Evolutionary conservation across 2,329 filamentous ascomycete species (phyloP).

Genomic region (Sclerotinia borealis): DNA sequence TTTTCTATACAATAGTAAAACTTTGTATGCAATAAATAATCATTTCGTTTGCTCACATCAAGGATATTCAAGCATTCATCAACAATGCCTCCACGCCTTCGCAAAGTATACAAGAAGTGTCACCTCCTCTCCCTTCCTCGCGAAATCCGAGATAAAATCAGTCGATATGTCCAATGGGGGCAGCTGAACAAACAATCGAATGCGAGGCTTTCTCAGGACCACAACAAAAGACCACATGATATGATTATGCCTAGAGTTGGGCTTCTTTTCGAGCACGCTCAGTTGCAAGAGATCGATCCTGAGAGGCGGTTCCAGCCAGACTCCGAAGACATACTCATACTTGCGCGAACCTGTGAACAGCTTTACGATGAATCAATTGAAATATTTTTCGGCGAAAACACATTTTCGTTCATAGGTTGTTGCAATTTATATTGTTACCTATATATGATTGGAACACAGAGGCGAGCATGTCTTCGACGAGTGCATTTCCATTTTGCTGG

Average conservation of each 20-base stretch:
- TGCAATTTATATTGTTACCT: not conserved
- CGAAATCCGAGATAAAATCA: not conserved
- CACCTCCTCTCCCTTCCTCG: not conserved
- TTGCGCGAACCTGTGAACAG: not conserved
- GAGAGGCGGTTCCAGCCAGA: not conserved
- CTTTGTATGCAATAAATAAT: too few species aligned
- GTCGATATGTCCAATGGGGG: not conserved
- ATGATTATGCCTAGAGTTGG: not conserved
- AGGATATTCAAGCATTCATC: not conserved
- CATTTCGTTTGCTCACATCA: not conserved
- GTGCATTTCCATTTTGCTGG: not conserved
- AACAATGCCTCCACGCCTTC: not conserved
- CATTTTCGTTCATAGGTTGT: not conserved
- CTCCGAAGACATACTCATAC: not conserved
- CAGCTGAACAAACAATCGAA: not conserved
- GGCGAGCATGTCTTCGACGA: not conserved
- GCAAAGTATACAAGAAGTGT: not conserved
- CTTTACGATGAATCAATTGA: slow-evolving; percentile 1
- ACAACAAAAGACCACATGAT: not conserved
- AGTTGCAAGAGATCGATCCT: not conserved
- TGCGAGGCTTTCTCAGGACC: not conserved
- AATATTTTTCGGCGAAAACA: not conserved
- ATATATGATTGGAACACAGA: not conserved
- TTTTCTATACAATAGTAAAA: too few species aligned
- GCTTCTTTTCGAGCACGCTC: not conserved